Conservation (phyloP, 2,329 filamentous ascomycete species). For the Fonsecaea nubica region DNA sequence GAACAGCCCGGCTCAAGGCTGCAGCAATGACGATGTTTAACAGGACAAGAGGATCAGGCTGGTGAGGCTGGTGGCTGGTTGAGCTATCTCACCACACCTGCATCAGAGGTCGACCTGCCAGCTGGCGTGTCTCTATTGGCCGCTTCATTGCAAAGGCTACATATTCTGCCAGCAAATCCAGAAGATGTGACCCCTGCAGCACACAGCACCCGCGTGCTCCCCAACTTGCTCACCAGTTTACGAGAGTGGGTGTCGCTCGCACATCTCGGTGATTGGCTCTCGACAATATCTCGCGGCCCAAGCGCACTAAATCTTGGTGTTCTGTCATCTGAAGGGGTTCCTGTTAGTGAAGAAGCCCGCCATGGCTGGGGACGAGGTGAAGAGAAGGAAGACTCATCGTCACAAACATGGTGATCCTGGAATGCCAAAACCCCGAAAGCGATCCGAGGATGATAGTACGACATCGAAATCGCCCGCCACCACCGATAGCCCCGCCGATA, state of each 20-base stretch:
- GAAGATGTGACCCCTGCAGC: constrained; percentile 18
- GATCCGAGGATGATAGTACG: constrained; percentile 25
- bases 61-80: not conserved
- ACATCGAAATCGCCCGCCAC: constrained; percentile 25
- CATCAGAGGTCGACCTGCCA: constrained; percentile 27
- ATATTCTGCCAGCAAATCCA: constrained; percentile 13
- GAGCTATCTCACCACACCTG: not conserved
- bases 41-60: not conserved
- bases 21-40: not conserved
- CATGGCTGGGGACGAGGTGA: constrained; percentile 31
- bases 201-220: constrained; percentile 9
- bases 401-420: constrained; percentile 28
- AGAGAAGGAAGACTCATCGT: constrained; percentile 26
- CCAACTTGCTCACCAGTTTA: constrained; percentile 20
- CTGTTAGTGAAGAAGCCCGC: constrained; percentile 16
- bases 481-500: constrained; percentile 31
- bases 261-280: constrained; percentile 32
- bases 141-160: constrained; percentile 21
- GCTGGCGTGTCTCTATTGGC: constrained; percentile 32
- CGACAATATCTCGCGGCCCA: constrained; percentile 23
- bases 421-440: constrained; percentile 26
- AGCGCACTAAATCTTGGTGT: constrained; percentile 14
- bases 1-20: not conserved
- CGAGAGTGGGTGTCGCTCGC: constrained; percentile 10
- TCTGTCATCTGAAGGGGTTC: constrained; percentile 6